Conservation (phyloP, 78 protist genomes). For the Blattamonas nauphoetae region DNA sequence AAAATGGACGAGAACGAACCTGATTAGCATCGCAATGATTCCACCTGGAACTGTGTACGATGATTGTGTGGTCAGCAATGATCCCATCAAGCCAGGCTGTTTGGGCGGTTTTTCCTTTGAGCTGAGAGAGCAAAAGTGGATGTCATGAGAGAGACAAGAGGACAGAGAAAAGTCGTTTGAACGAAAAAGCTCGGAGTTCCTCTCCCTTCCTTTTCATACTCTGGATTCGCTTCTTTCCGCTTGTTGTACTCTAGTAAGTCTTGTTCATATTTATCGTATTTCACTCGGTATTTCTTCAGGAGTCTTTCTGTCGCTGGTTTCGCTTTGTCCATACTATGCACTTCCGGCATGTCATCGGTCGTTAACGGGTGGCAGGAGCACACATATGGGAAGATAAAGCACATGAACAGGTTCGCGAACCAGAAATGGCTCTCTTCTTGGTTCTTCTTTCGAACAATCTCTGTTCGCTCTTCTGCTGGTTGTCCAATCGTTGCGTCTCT, state of each 20-base stretch:
- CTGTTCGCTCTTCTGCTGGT: background rate
- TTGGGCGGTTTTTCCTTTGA: no score
- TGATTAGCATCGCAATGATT: no score
- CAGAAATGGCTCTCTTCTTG: background rate
- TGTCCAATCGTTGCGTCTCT: no score
- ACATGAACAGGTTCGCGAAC: background rate
- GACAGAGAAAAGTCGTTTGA: no score
- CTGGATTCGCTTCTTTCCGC: background rate
- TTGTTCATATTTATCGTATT: background rate
- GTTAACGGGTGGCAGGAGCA: background rate
- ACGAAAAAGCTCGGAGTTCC: no score
- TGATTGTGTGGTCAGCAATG: no score
- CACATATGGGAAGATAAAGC: background rate
- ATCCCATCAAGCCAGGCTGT: no score
- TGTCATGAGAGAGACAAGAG: no score
- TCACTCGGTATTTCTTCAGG: background rate
- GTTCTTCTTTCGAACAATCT: background rate
- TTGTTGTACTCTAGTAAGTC: background rate
- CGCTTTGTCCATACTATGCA: background rate
- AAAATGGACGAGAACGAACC: no score
- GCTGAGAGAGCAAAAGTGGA: no score
- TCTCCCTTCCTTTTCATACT: no score
- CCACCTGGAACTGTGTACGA: no score
- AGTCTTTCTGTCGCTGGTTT: background rate
- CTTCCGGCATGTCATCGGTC: background rate